Base-by-base conservation (phyloP, 768 basidiomycete genomes). In the Mrakia gelida region DNA sequence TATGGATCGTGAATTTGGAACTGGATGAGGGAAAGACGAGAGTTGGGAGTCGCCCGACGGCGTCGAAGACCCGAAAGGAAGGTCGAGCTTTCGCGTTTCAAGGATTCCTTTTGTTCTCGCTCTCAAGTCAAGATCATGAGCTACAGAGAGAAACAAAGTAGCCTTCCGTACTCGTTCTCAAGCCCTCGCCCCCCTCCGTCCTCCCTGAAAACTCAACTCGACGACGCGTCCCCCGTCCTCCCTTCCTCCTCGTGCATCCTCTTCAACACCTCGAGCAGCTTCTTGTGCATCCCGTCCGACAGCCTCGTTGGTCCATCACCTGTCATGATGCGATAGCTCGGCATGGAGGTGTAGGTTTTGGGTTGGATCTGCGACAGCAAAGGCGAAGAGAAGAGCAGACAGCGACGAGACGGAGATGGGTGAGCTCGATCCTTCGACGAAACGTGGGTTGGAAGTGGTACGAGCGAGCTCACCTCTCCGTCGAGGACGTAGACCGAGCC, bases 271-370 rank as follows among this genome's bases (percentile, higher is more conserved):
- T 67, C 43, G 21, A 75, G n/a, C 49, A 75, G 49, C 65, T 75
- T 75, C 63, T 68, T 61, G 34, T 65, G 67, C 75, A 78, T 73
- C 77, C 45, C 30, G 0, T 56, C 72, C 21, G 72, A 43, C 0
- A 74, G 71, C 56, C 32, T 34, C 11, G 77, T 65, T 23, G 77
- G 77, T 11, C 77, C 77, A 34, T 78, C 73, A 5, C 49, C 3
- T 1, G 77, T 78, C 28, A 78, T 65, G 18, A 73, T 8, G 9
- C 77, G 71, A 18, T 78, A 78, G 3, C 52, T 5, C 0, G 71
- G 71, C 71, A 73, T 78, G 18, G 72, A 32, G 15, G 49, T 38
- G 52, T 78, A 78, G 10, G 63, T 78, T 26, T 38, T 23, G 0
- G 77, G 38, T 61, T 73, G 71, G 34, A 72, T n/a, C 77, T 78